Evolutionary conservation across 192 early-diverging fungal genomes (phyloP), one percentile per base, ranked within the genome.

Genomic region (Backusella tuberculispora): DNA sequence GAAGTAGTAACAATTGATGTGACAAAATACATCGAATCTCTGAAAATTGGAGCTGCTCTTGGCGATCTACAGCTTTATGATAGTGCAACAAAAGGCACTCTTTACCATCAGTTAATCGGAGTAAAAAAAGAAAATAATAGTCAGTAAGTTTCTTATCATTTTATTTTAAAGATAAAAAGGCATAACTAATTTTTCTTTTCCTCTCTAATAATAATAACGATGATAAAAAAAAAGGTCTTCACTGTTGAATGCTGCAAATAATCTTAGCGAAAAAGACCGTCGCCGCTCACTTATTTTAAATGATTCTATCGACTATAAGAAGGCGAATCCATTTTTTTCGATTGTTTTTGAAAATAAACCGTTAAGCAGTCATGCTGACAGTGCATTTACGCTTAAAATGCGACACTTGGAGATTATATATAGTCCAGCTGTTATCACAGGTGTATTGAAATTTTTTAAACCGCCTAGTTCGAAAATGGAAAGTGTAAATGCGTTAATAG

Each of bases 341-440:
- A 63, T 92, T 48, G 74, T 81, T 7, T 92, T 91, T 74, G 92
- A 95, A 73, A 83, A 90, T 68, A 87, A 91, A 17, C 95, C 95
- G 6, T 74, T 94, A 14, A 91, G 92, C 68, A 87, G 81, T 21
- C 84, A 90, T 19, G 94, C 93, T 0, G 92, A 95, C 75, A 86
- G 92, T 26, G 89, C 90, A 1, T 66, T 96, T 4, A 83, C 83
- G 6, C 82, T 97, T 29, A 83, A 83, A 38, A 92, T 95, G 83
- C 86, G 91, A 43, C 91, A 93, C 42, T 80, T 97, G 40, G 87
- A 94, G 69, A 89, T 96, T 53, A 86, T 95, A 21, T 90, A 93
- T 82, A 93, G 92, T 63, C 93, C 93, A 1, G 72, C 70, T 0
- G 85, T 90, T 9, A 85, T 95, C 29, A 75, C 82, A n/a, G 87